Evolutionary conservation across 1,139 yeast species (phyloP).

Genomic region (Protomyces gravidus): DNA sequence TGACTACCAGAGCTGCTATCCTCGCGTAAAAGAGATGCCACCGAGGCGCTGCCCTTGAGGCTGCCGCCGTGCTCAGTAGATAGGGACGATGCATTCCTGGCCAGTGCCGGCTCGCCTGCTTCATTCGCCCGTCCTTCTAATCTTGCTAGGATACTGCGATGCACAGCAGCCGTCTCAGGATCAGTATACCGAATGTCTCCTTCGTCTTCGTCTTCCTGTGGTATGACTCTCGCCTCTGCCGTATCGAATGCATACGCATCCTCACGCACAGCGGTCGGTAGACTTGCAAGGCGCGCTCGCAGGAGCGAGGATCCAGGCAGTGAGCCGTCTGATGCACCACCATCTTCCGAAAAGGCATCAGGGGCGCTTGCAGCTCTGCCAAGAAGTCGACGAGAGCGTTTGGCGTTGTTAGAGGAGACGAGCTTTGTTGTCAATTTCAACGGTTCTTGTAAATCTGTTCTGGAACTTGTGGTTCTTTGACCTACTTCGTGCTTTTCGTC

Average conservation of each 20-base stretch:
- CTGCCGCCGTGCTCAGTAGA: neutral
- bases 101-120: neutral
- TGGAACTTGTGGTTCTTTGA: neutral
- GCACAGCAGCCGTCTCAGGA: neutral
- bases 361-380: neutral
- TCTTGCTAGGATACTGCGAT: neutral
- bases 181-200: neutral
- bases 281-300: neutral
- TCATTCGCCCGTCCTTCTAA: neutral
- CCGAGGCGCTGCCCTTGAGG: neutral
- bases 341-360: neutral
- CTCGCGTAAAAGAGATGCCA: neutral
- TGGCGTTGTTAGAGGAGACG: neutral
- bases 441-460: neutral
- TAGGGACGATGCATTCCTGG: neutral
- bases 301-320: neutral
- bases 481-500: neutral
- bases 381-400: neutral
- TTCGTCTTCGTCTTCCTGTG: neutral
- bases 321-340: neutral
- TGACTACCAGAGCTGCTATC: neutral
- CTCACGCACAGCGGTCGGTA: neutral
- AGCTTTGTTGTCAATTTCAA: neutral
- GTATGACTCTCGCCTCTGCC: neutral
- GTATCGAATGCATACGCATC: neutral